Evolutionary conservation across 2,329 filamentous ascomycete species (phyloP), one percentile per base, ranked within the genome.

Genomic region (Fusarium annulatum): DNA sequence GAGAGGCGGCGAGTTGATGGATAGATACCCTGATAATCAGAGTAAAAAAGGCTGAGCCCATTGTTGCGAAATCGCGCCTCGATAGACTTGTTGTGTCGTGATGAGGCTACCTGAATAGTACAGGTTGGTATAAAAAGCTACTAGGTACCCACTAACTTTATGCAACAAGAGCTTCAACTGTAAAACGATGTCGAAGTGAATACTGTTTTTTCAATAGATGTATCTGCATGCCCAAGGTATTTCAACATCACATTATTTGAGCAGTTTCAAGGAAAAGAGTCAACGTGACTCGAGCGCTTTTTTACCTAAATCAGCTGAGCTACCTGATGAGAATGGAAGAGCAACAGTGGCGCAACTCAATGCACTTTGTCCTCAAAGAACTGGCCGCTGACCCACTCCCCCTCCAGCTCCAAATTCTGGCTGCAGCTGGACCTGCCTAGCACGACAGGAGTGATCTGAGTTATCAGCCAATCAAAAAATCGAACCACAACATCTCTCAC

Each of bases 381-480:
- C 15, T 51, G 67, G 18, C n/a, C 51, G 16, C 21, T 55, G 67
- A 33, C 23, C 65, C 65, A 69, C 65, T 19, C 30, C 58, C 59
- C 59, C 19, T 33, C 51, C 45, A 28, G 45, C 52, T 64, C 53
- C 21, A 49, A 66, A 38, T 53, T 65, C 34, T 46, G 46, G 58
- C 38, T 69, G 48, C 42, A 57, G 41, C 46, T 34, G 46, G 33
- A 49, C 55, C 30, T 49, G 23, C 55, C 30, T 48, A 19, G 51
- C 36, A 41, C 42, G 49, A 39, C 45, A 43, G 64, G 72, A 72
- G 67, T 73, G 71, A 73, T 73, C 62, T 64, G 34, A 51, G 45
- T 43, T 48, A 38, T 38, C 52, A 45, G 21, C 72, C 72, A 74
- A 74, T 74, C 3, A 75, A 73, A 74, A 74, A 74, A 73, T 74